Conservation (phyloP, 495 filamentous ascomycete species). For the Penicillium canescens region DNA sequence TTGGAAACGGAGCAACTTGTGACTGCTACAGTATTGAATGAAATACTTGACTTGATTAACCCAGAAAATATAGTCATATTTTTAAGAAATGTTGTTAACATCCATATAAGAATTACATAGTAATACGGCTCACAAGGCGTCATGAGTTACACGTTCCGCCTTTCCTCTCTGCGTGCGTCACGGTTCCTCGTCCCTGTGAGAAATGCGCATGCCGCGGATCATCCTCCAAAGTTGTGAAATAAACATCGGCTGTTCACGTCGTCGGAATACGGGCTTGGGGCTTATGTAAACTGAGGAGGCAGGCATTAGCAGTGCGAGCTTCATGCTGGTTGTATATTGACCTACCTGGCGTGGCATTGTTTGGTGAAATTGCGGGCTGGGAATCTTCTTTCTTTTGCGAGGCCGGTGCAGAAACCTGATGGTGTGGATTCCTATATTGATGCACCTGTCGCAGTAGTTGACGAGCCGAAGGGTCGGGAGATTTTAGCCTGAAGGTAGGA, state of each 20-base stretch:
- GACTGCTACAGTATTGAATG: no score
- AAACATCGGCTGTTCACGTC: slow-evolving; percentile 2
- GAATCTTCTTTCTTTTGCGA: neutral
- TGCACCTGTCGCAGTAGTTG: neutral
- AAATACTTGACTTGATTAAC: no score
- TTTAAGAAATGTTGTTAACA: no score
- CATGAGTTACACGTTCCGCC: neutral
- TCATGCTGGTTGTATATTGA: neutral
- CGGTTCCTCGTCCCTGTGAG: neutral
- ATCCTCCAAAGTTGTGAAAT: neutral
- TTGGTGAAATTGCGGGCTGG: neutral
- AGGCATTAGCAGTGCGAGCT: neutral
- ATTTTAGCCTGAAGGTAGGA: neutral
- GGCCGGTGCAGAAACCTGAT: neutral
- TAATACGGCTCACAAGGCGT: no score
- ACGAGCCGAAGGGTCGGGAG: neutral
- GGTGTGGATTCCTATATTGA: neutral
- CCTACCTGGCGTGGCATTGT: neutral
- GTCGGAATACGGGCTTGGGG: neutral
- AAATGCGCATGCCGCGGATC: neutral
- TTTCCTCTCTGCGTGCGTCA: neutral
- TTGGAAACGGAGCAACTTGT: no score
- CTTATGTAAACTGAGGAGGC: neutral
- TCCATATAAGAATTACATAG: no score
- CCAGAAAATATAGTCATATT: no score